Conservation (phyloP, 768 basidiomycete species). For the Dacryopinax spathularia region DNA sequence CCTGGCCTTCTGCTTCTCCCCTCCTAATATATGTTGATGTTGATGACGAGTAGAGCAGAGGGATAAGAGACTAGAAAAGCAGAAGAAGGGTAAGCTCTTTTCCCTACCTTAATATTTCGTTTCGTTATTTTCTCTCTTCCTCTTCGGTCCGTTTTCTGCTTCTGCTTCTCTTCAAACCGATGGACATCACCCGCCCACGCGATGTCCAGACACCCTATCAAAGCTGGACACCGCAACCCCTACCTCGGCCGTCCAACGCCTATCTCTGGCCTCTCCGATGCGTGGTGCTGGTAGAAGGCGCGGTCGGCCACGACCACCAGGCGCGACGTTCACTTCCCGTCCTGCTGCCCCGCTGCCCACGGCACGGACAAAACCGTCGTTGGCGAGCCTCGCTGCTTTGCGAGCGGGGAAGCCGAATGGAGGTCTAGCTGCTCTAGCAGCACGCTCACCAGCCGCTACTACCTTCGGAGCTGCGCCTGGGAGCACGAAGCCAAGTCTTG, state of each 20-base stretch:
- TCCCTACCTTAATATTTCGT: constrained; percentile 22
- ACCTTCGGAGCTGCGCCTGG: neutral
- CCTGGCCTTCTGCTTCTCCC: neutral
- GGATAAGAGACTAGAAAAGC: constrained; percentile 44
- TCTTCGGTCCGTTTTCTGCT: constrained; percentile 6
- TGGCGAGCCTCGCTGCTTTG: constrained; percentile 10
- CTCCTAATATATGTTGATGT: constrained; percentile 23
- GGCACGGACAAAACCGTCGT: constrained; percentile 5
- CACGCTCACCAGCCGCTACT: neutral
- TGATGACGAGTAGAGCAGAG: constrained; percentile 68
- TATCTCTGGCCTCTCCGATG: neutral
- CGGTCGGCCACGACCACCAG: constrained; percentile 19
- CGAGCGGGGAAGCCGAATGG: constrained; percentile 12
- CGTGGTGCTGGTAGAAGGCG: neutral
- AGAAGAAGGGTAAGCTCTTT: constrained; percentile 69
- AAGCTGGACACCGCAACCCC: neutral
- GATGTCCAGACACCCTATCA: neutral
- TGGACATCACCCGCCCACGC: constrained; percentile 1
- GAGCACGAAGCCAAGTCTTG: constrained; percentile 39
- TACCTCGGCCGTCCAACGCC: neutral
- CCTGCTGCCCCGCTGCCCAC: constrained; percentile 27
- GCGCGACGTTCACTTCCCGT: constrained; percentile 27
- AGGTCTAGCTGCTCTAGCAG: constrained; percentile 11
- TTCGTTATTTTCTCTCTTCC: constrained; percentile 12
- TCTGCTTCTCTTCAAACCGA: constrained; percentile 12